Evolutionary conservation across 495 filamentous ascomycete species (phyloP).

Genomic region (Penicillium psychrofluorescens): DNA sequence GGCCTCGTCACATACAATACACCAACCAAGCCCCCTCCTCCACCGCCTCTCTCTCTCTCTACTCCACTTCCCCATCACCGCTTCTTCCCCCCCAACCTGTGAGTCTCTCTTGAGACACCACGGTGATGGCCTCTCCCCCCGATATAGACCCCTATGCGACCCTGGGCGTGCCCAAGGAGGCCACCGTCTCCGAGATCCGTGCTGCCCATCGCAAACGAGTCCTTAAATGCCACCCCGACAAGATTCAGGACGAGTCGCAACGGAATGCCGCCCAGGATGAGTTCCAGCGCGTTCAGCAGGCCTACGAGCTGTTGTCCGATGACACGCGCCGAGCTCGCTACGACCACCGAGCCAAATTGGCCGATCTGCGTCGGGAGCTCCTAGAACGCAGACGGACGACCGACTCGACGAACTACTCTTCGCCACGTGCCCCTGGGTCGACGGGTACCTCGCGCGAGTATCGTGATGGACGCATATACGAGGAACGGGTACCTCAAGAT

Average conservation of each 20-base stretch:
- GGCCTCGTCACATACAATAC: conserved; percentile 5
- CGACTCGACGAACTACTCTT: conserved; percentile 11
- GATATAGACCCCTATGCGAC: conserved; percentile 78
- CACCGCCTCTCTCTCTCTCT: conserved; percentile 12
- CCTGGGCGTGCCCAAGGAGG: conserved; percentile 71
- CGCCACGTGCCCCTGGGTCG: conserved; percentile 14
- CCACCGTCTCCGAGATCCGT: conserved; percentile 66
- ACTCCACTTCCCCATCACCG: conserved; percentile 15
- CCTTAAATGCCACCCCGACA: conserved; percentile 92
- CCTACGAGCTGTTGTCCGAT: conserved; percentile 87
- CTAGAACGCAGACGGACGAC: conserved; percentile 28
- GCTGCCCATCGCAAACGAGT: conserved; percentile 84
- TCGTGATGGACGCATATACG: conserved; percentile 38
- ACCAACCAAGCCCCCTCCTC: conserved; percentile 3
- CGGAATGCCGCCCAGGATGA: conserved; percentile 66
- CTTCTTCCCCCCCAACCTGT: conserved; percentile 1
- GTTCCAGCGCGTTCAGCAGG: conserved; percentile 89
- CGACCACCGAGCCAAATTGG: conserved; percentile 65
- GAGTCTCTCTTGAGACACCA: not conserved
- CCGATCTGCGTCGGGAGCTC: conserved; percentile 48
- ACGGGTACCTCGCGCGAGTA: conserved; percentile 27
- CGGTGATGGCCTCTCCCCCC: conserved; percentile 52
- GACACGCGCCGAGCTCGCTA: conserved; percentile 63
- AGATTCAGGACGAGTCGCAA: conserved; percentile 69
- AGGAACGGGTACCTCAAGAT: conserved; percentile 38